Evolutionary conservation across 1,139 yeast genomes (phyloP).

Genomic region (Nadsonia commutata): DNA sequence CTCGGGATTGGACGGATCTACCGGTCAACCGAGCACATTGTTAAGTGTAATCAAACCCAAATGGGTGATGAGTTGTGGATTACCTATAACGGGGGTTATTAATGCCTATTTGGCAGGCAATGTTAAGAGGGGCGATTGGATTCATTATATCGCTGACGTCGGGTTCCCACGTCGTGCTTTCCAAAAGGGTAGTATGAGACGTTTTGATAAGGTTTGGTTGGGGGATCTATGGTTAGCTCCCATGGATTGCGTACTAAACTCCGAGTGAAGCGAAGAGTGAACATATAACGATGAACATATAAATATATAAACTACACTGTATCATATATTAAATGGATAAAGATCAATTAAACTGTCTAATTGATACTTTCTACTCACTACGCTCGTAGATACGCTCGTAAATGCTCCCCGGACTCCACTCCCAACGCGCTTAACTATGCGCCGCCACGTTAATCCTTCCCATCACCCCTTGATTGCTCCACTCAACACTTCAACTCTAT

Average conservation of each 20-base stretch:
- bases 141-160: conserved; percentile 54
- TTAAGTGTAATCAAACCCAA: conserved; percentile 22
- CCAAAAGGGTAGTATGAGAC: conserved; percentile 28
- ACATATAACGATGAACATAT: no score
- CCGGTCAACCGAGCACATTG: conserved; percentile 35
- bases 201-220: conserved; percentile 32
- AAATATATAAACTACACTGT: no score
- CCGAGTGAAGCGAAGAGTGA: background rate
- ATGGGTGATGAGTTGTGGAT: conserved; percentile 56
- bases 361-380: no score
- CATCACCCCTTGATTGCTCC: no score
- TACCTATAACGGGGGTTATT: conserved; percentile 54
- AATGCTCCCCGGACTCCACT: no score
- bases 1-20: conserved; percentile 73
- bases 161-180: conserved; percentile 43
- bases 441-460: no score
- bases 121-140: conserved; percentile 29
- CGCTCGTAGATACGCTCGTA: no score
- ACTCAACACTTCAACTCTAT: no score
- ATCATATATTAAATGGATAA: no score
- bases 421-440: no score
- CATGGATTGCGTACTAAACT: background rate
- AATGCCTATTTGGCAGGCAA: conserved; percentile 39
- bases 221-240: conserved; percentile 22
- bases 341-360: no score